Conservation (phyloP, 345 rosid species). For the Linum tenue region DNA sequence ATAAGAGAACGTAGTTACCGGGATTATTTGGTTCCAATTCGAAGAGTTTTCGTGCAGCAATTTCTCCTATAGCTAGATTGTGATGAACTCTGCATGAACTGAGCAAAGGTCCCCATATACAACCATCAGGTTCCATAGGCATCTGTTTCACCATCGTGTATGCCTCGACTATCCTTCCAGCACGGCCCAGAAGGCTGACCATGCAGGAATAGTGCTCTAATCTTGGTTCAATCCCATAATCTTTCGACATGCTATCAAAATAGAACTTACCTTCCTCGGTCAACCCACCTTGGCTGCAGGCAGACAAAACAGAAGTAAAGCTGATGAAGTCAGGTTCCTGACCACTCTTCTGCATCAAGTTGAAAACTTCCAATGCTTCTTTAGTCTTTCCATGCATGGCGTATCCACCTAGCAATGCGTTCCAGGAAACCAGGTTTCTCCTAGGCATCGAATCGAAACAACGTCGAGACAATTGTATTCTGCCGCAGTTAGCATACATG, state of each 20-base stretch:
- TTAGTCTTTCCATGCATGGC: conserved; percentile 61
- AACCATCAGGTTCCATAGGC: conserved; percentile 52
- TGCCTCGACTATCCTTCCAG: conserved; percentile 62
- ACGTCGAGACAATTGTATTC: conserved; percentile 36
- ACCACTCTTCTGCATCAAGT: conserved; percentile 39
- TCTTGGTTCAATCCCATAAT: conserved; percentile 42
- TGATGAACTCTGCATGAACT: conserved; percentile 69
- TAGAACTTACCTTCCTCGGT: conserved; percentile 42
- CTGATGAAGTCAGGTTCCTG: conserved; percentile 51
- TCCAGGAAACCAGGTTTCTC: conserved; percentile 68
- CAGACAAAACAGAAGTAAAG: conserved; percentile 52
- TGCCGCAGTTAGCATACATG: conserved; percentile 77
- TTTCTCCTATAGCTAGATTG: conserved; percentile 51
- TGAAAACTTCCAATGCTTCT: conserved; percentile 46
- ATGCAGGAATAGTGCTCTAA: conserved; percentile 73
- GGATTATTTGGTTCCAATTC: conserved; percentile 49
- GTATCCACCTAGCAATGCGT: conserved; percentile 57
- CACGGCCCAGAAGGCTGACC: conserved; percentile 67
- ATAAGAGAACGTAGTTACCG: conserved; percentile 51
- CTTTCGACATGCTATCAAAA: conserved; percentile 42
- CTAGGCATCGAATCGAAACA: conserved; percentile 47
- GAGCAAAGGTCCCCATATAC: conserved; percentile 81
- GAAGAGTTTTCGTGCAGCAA: conserved; percentile 42
- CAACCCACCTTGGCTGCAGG: conserved; percentile 58
- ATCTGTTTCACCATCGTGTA: conserved; percentile 45